Evolutionary conservation across 352 stramenopile species (phyloP).

Genomic region (Plasmopara viticola): DNA sequence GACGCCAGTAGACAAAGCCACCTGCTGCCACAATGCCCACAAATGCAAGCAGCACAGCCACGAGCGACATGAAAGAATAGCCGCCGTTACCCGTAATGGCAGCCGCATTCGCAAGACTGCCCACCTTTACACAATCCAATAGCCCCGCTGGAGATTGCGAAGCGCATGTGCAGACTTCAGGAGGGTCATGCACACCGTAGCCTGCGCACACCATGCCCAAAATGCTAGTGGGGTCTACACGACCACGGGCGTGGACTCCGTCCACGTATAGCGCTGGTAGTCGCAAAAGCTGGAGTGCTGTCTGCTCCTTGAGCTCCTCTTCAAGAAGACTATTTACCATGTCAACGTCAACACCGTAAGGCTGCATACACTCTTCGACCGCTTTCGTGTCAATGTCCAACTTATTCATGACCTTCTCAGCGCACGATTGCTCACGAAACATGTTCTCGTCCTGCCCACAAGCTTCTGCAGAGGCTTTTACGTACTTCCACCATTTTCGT

Average conservation of each 20-base stretch:
- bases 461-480: conserved; percentile 85
- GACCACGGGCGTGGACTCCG: conserved; percentile 87
- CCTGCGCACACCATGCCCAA: conserved; percentile 81
- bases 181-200: conserved; percentile 77
- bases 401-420: conserved; percentile 88
- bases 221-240: conserved; percentile 83
- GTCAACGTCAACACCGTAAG: conserved; percentile 87
- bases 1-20: conserved; percentile 88
- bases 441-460: conserved; percentile 81
- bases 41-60: conserved; percentile 81
- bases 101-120: conserved; percentile 59
- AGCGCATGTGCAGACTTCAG: conserved; percentile 69
- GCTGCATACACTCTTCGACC: conserved; percentile 92
- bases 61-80: conserved; percentile 79
- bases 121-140: conserved; percentile 64
- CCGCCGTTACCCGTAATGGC: conserved; percentile 40
- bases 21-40: conserved; percentile 61
- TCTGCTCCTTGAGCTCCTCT: conserved; percentile 86
- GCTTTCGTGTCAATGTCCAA: conserved; percentile 72
- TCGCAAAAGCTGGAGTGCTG: conserved; percentile 85
- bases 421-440: conserved; percentile 86
- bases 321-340: conserved; percentile 86
- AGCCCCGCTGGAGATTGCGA: conserved; percentile 58
- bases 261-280: conserved; percentile 94
- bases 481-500: conserved; percentile 93